Conservation (phyloP, 176 grass and related monocot species). For the Cenchrus purpureus region DNA sequence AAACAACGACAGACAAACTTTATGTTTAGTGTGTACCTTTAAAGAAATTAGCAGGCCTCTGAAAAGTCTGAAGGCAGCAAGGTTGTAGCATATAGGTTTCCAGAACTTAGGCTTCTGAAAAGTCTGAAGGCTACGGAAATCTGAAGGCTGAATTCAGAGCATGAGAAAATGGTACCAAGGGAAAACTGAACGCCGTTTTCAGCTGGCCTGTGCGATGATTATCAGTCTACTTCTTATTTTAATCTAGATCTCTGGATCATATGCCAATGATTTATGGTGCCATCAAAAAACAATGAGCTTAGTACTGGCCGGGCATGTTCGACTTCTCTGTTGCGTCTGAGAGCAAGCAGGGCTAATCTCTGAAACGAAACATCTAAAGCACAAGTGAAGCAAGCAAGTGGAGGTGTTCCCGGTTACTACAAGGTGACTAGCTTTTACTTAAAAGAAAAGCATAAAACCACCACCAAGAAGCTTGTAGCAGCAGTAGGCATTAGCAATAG, state of each 20-base stretch:
- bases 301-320: background rate
- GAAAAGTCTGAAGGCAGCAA: slow-evolving; percentile 2
- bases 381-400: background rate
- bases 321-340: background rate
- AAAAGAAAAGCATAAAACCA: background rate
- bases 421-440: background rate
- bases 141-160: background rate
- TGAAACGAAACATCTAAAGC: background rate
- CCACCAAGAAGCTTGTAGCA: too few species aligned
- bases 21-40: slow-evolving; percentile 3
- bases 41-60: background rate
- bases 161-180: background rate
- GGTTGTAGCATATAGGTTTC: background rate
- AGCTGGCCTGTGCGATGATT: background rate
- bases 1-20: slow-evolving; percentile 2
- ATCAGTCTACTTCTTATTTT: background rate
- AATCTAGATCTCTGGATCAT: background rate
- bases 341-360: background rate
- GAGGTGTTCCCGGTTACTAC: background rate
- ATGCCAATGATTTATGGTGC: slow-evolving; percentile 1
- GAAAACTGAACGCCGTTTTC: background rate
- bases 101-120: background rate
- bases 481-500: too few species aligned
- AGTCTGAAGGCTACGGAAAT: background rate
- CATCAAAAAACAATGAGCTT: background rate